These are phyloP conservation scores for Omphalea diandra DNA, from an alignment of 441 rosid species.

Conservation along the genomic window DNA sequence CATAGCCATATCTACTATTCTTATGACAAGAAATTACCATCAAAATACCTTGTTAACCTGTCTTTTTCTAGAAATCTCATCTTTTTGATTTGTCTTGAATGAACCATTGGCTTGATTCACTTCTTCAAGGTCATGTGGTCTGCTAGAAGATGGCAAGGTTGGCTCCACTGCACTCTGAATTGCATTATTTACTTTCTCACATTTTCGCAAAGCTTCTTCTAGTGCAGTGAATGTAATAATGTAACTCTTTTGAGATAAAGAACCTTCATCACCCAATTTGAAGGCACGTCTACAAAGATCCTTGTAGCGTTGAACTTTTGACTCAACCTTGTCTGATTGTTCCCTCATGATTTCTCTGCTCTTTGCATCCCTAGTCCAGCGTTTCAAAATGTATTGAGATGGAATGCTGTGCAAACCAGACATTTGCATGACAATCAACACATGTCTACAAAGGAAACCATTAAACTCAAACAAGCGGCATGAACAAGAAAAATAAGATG, in stretches of 20 bases:
- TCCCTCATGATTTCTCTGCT: conserved; percentile 29
- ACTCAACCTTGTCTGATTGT: conserved; percentile 27
- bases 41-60: conserved; percentile 38
- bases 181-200: conserved; percentile 41
- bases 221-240: conserved; percentile 40
- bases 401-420: conserved; percentile 60
- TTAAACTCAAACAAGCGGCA: conserved; percentile 59
- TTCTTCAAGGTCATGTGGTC: conserved; percentile 37
- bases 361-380: conserved; percentile 71
- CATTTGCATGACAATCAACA: conserved; percentile 70
- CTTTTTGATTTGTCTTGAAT: conserved; percentile 29
- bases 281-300: conserved; percentile 52
- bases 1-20: conserved; percentile 4
- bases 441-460: conserved; percentile 76
- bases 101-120: conserved; percentile 31
- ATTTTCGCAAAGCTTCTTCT: conserved; percentile 58
- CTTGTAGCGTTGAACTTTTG: conserved; percentile 49
- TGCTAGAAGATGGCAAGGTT: conserved; percentile 28
- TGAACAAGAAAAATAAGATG: conserved; percentile 52
- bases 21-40: conserved; percentile 5
- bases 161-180: conserved; percentile 31
- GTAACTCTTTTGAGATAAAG: conserved; percentile 60
- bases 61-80: conserved; percentile 32
- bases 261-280: conserved; percentile 69
- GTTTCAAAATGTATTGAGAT: conserved; percentile 53